Evolutionary conservation across 2,329 filamentous ascomycete genomes (phyloP), one percentile per base, ranked within the genome.

Genomic region (Fusarium fujikuroi): DNA sequence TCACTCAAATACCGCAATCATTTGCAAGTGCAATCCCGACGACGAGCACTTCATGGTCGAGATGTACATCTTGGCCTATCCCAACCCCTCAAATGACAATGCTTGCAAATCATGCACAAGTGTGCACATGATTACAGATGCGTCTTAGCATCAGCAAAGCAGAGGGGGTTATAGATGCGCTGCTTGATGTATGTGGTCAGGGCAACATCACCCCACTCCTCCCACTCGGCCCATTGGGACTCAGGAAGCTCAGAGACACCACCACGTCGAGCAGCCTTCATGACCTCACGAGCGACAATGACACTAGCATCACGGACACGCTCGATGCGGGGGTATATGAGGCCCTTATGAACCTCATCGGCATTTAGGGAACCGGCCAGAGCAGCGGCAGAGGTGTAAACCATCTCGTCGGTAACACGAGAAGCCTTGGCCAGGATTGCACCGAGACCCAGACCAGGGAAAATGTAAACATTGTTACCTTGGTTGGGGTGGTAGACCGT

Each of bases 381-480:
- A 9, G 94, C 92, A 44, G 92, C 92, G 34, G 94, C 96, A 37
- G 95, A 95, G 56, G 93, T 95, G 85, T 98, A 98, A 80, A 99
- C 95, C 96, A 99, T 99, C 83, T 92, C 90, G 81, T 98, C 94
- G 9, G 95, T 98, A 75, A 98, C 88, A 77, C 91, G 91, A 74
- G 93, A 91, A 18, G 95, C 90, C 87, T 98, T 97, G 84, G 92
- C 92, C 54, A 98, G 89, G 80, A 98, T 98, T 74, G 95, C 93
- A 69, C 95, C 96, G 36, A 98, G 91, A 64, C 96, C 96, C 67
- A 98, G 93, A 79, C 95, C 96, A 1, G 96, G 96, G 91, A 99
- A 99, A 70, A 99, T 93, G 81, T 98, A 98, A 86, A 92, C 89
- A 78, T 92, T 92, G 88, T 95, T 95, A 74, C 95, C 95, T 86